Percentiles rank a stretch among this genome's conserved stretches.
Conservation (phyloP, 768 basidiomycete genomes). For the Hypholoma sublateritium region DNA sequence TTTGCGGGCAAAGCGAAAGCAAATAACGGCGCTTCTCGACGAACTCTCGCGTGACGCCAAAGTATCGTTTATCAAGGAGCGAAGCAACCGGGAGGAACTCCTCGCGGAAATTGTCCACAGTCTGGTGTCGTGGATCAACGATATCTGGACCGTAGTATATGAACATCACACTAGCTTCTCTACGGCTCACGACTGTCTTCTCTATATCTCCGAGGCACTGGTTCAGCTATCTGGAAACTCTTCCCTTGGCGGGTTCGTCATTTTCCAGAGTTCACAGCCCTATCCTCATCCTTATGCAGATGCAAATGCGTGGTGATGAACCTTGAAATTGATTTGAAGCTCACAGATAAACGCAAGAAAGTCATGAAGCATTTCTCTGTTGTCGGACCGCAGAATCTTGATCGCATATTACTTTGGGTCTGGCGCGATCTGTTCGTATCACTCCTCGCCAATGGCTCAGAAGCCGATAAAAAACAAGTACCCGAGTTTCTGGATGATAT, state of each 20-base stretch:
- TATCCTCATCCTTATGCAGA: slow-evolving; percentile 28
- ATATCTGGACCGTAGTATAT: slow-evolving; percentile 63
- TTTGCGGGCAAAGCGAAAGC: slow-evolving; percentile 51
- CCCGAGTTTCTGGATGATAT: slow-evolving; percentile 63
- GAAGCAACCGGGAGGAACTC: slow-evolving; percentile 54
- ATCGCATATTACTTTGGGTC: slow-evolving; percentile 55
- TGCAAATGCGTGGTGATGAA: slow-evolving; percentile 54
- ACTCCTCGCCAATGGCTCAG: slow-evolving; percentile 41
- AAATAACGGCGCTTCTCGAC: slow-evolving; percentile 51
- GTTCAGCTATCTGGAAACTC: slow-evolving; percentile 38
- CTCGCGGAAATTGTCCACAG: slow-evolving; percentile 55
- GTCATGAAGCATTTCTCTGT: slow-evolving; percentile 49
- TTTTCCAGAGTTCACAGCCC: not conserved
- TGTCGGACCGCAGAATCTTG: slow-evolving; percentile 40
- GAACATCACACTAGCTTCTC: slow-evolving; percentile 54
- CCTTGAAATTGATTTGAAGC: slow-evolving; percentile 43
- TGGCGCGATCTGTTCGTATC: slow-evolving; percentile 70
- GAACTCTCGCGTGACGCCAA: slow-evolving; percentile 57
- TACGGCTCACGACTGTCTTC: slow-evolving; percentile 54
- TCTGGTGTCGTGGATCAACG: slow-evolving; percentile 56
- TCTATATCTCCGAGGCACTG: slow-evolving; percentile 49
- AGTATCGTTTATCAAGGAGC: slow-evolving; percentile 49
- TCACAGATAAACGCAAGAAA: slow-evolving; percentile 42
- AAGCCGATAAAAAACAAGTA: slow-evolving; percentile 31
- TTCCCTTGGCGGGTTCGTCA: slow-evolving; percentile 37